phyloP scores from a whole-genome alignment of 2,329 filamentous ascomycete species.

The Clarireedia sp. region DNA sequence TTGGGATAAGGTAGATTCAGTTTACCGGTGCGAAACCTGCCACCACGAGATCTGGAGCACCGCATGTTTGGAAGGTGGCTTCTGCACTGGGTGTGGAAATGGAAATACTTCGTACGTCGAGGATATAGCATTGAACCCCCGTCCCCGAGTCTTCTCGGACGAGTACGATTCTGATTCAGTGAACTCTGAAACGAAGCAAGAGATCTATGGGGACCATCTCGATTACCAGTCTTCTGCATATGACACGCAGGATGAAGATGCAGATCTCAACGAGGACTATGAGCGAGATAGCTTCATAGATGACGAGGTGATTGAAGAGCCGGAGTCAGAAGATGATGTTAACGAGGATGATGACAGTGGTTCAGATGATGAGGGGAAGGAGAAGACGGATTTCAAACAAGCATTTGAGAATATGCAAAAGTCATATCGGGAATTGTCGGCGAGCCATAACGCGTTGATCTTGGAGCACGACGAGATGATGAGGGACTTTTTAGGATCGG shows the following conservation, averaged over 20 bases:
- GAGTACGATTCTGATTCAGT: slow-evolving; percentile 12
- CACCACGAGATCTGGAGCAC: slow-evolving; percentile 20
- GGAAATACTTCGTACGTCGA: slow-evolving; percentile 15
- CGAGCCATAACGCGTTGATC: not conserved
- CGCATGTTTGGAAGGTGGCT: not conserved
- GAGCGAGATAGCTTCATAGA: slow-evolving; percentile 24
- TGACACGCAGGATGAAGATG: slow-evolving; percentile 22
- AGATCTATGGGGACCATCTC: slow-evolving; percentile 15
- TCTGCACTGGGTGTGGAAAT: slow-evolving; percentile 16
- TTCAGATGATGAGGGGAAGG: slow-evolving; percentile 1
- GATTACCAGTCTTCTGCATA: slow-evolving; percentile 25
- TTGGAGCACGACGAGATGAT: slow-evolving; percentile 12
- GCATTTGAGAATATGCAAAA: slow-evolving; percentile 2
- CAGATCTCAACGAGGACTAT: slow-evolving; percentile 18
- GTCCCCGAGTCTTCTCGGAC: slow-evolving; percentile 8
- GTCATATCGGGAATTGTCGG: not conserved
- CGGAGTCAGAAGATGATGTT: slow-evolving; percentile 4
- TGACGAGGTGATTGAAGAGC: slow-evolving; percentile 11
- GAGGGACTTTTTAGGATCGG: slow-evolving; percentile 12
- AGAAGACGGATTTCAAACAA: slow-evolving; percentile 20
- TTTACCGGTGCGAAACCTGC: slow-evolving; percentile 21
- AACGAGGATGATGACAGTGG: not conserved
- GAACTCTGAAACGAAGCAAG: not conserved
- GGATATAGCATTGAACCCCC: not conserved
- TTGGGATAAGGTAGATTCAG: slow-evolving; percentile 14